These are phyloP conservation scores for Meyerozyma carpophila DNA, from an alignment of 1,139 yeast genomes.

Conservation along the genomic window DNA sequence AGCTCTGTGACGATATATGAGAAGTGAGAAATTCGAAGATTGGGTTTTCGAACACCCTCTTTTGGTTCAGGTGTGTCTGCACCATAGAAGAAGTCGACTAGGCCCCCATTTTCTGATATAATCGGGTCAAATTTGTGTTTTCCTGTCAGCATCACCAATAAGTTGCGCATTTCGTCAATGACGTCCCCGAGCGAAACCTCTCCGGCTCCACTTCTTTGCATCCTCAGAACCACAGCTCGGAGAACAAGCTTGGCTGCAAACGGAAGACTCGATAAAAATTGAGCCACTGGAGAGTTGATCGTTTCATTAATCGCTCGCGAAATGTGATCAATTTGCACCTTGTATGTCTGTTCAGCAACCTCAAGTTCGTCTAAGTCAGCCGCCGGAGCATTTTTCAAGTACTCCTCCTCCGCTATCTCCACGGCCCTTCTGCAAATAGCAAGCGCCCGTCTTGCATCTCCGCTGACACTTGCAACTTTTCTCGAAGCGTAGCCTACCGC, in stretches of 20 bases:
- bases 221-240: slow-evolving; percentile 59
- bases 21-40: slow-evolving; percentile 41
- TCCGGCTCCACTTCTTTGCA: slow-evolving; percentile 63
- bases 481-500: slow-evolving; percentile 91
- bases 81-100: slow-evolving; percentile 28
- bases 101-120: slow-evolving; percentile 10
- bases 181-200: slow-evolving; percentile 74
- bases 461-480: slow-evolving; percentile 93
- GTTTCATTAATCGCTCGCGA: slow-evolving; percentile 78
- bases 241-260: slow-evolving; percentile 68
- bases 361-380: slow-evolving; percentile 12
- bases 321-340: slow-evolving; percentile 66
- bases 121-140: slow-evolving; percentile 8
- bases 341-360: slow-evolving; percentile 34
- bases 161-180: slow-evolving; percentile 63
- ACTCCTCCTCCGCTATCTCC: slow-evolving; percentile 73
- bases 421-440: slow-evolving; percentile 88
- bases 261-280: slow-evolving; percentile 56
- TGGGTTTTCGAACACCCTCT: slow-evolving; percentile 9
- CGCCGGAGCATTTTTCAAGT: slow-evolving; percentile 14
- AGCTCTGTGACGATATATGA: slow-evolving; percentile 56
- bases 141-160: slow-evolving; percentile 24
- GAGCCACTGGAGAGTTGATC: slow-evolving; percentile 64
- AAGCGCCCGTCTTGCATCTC: slow-evolving; percentile 93
- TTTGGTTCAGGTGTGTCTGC: slow-evolving; percentile 6